These are phyloP conservation scores for Acacia concinna DNA, from an alignment of 331 rosid species.

Conservation along the genomic window DNA sequence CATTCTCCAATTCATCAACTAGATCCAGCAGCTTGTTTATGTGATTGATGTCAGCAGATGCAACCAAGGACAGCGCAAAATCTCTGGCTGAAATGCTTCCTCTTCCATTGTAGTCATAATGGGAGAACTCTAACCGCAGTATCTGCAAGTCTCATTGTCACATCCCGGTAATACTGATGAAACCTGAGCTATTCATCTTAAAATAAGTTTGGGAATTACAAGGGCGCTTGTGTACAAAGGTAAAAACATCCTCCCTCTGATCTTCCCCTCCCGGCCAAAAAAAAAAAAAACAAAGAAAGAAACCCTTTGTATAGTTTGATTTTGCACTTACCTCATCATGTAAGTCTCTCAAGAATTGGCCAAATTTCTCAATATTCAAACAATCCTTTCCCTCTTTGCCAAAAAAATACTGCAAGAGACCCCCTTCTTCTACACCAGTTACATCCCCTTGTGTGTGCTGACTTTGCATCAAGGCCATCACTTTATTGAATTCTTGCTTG, in stretches of 20 bases:
- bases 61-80: slow-evolving; percentile 78
- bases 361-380: slow-evolving; percentile 63
- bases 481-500: slow-evolving; percentile 66
- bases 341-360: slow-evolving; percentile 61
- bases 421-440: slow-evolving; percentile 57
- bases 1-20: slow-evolving; percentile 49
- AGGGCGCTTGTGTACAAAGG: background rate
- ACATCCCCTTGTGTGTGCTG: slow-evolving; percentile 60
- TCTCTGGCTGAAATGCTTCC: slow-evolving; percentile 75
- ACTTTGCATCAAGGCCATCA: slow-evolving; percentile 72
- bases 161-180: background rate
- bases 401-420: slow-evolving; percentile 65
- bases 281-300: too few species aligned
- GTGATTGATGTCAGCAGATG: slow-evolving; percentile 70
- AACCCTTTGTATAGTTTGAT: background rate
- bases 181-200: slow-evolving; percentile 1
- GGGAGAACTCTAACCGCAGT: slow-evolving; percentile 65
- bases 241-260: background rate
- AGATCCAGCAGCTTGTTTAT: slow-evolving; percentile 62
- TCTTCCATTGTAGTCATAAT: slow-evolving; percentile 56
- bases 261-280: background rate
- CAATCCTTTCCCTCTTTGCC: slow-evolving; percentile 61
- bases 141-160: slow-evolving; percentile 45
- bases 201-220: background rate
- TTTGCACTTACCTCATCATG: slow-evolving; percentile 63